Evolutionary conservation across 2,329 filamentous ascomycete genomes (phyloP), one percentile per base, ranked within the genome.

Genomic region (Ascochyta pisi): DNA sequence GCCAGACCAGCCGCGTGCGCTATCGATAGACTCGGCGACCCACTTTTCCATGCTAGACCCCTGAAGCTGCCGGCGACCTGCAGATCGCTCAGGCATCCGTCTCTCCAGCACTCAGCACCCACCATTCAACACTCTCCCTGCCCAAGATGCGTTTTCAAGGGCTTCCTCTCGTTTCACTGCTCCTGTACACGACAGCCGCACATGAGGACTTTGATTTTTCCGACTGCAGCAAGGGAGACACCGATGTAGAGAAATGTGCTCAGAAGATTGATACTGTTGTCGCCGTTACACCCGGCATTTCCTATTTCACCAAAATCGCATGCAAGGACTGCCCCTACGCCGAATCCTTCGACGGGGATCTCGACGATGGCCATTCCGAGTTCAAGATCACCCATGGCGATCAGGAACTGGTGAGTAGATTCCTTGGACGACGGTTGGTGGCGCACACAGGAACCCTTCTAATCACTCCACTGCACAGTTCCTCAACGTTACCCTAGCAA

Each of bases 401-500:
- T 34, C 63, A 70, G 43, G 61, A 67, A 29, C 44, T 73, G 39
- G 70, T 73, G 52, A 40, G 69, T 65, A 7, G 31, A 4, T n/a
- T 26, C 29, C 42, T 41, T 8, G 24, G n/a, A n/a, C 35, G 24
- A 43, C 27, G 15, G 19, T 26, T 16, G 22, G 41, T 33, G 42
- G 42, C 42, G 42, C 38, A 5, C 16, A 31, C 13, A 33, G 34
- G 4, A 27, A 23, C 15, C 3, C 16, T 26, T 6, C 50, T 51
- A 50, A 60, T 15, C 45, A 15, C 47, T 19, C 12, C 22, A 24
- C 9, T 29, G 6, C 27, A 41, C 39, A 71, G 72, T 61, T 73
- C 50, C 68, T 70, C 50, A 73, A 74, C 50, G 49, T 75, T 47
- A 64, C 69, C 15, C 62, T 74, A 31, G 62, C 69, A 7, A 61